A percentile compares a stretch with the other conserved stretches of the same genome.
Conservation (phyloP, 257 asterid genomes). For the Scutellaria galericulata region DNA sequence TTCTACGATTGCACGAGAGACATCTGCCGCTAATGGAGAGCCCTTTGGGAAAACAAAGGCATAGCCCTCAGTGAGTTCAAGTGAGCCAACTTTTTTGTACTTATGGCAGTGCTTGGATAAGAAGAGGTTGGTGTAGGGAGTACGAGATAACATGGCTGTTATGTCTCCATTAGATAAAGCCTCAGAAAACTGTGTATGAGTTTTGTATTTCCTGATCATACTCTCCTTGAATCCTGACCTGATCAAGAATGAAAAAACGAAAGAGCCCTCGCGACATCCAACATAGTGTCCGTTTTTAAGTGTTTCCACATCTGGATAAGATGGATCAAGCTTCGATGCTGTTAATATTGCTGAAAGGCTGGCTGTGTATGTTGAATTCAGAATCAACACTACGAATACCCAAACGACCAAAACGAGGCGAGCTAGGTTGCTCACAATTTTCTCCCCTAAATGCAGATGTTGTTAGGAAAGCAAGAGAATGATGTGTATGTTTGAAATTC, state of each 20-base stretch:
- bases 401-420: slow-evolving; percentile 44
- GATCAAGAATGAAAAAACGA: slow-evolving; percentile 5
- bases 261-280: slow-evolving; percentile 49
- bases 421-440: slow-evolving; percentile 46
- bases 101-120: slow-evolving; percentile 42
- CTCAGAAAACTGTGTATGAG: background rate
- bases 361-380: slow-evolving; percentile 50
- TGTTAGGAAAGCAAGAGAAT: background rate
- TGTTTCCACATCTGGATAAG: slow-evolving; percentile 27
- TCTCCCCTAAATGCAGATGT: slow-evolving; percentile 38
- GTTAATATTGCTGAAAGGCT: slow-evolving; percentile 50
- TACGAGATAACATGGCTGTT: background rate
- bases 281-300: slow-evolving; percentile 39
- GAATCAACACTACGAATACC: slow-evolving; percentile 49
- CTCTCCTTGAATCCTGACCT: background rate
- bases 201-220: background rate
- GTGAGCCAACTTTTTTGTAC: slow-evolving; percentile 37
- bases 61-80: slow-evolving; percentile 38
- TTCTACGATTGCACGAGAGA: slow-evolving; percentile 43
- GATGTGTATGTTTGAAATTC: background rate
- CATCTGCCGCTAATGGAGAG: slow-evolving; percentile 45
- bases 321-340: slow-evolving; percentile 33
- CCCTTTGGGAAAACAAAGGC: slow-evolving; percentile 50
- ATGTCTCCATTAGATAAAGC: slow-evolving; percentile 6
- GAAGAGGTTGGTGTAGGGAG: slow-evolving; percentile 31